Percentiles rank a stretch among this genome's conserved stretches.
Conservation (phyloP, 306 rosid genomes). For the Acacia confusa region DNA sequence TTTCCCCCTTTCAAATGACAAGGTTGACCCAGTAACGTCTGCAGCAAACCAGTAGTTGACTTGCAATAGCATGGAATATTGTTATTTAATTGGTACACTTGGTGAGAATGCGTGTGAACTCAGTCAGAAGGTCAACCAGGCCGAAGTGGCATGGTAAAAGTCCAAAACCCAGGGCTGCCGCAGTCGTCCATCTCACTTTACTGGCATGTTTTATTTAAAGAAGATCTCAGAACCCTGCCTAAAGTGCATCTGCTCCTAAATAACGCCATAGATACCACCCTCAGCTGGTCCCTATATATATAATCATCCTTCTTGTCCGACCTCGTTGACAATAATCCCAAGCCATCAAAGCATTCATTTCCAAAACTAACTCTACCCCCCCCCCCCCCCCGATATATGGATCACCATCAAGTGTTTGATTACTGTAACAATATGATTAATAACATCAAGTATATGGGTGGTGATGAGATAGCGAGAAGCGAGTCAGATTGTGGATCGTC, state of each 20-base stretch:
- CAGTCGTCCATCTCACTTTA: constrained; percentile 14
- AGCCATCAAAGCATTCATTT: background rate
- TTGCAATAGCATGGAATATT: background rate
- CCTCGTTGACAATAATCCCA: background rate
- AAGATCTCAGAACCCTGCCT: background rate
- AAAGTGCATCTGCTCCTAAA: constrained; percentile 45
- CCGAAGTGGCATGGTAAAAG: constrained; percentile 36
- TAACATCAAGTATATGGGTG: background rate
- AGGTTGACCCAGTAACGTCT: background rate
- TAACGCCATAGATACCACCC: background rate
- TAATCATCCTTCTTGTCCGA: background rate
- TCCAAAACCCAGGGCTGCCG: constrained; percentile 16
- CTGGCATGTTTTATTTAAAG: background rate
- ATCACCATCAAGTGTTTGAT: background rate
- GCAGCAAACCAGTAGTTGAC: constrained; percentile 18
- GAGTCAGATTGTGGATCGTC: constrained; percentile 37
- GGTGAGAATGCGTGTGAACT: constrained; percentile 22
- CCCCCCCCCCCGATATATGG: background rate
- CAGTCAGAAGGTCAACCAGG: constrained; percentile 38
- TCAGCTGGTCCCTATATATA: constrained; percentile 10
- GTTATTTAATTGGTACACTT: constrained; percentile 17
- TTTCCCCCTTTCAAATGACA: background rate
- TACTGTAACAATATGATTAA: constrained; percentile 8
- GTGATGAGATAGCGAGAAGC: constrained; percentile 29
- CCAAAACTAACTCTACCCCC: background rate